Conservation (phyloP, 805 yeast genomes). For the Citeromyces matritensis region DNA sequence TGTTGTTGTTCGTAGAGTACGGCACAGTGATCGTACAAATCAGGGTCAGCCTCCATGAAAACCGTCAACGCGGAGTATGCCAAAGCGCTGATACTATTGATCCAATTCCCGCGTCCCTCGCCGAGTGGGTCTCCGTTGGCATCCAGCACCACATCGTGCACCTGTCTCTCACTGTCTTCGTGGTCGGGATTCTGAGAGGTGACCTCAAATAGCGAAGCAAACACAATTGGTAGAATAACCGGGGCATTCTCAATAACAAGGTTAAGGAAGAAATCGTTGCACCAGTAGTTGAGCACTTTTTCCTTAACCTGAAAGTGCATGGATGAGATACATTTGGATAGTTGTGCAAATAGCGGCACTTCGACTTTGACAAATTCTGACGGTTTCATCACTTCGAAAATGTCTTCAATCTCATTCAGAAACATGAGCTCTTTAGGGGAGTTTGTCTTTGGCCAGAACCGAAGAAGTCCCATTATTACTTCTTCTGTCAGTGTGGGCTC, state of each 20-base stretch:
- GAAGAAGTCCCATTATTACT: conserved; percentile 83
- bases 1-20: conserved; percentile 67
- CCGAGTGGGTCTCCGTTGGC: conserved; percentile 6
- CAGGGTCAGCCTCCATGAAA: conserved; percentile 86
- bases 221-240: conserved; percentile 81
- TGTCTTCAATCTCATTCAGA: conserved; percentile 90
- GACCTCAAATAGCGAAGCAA: conserved; percentile 78
- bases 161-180: conserved; percentile 3
- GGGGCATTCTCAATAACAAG: conserved; percentile 87
- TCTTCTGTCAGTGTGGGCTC: conserved; percentile 89
- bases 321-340: conserved; percentile 84
- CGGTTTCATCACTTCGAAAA: conserved; percentile 92
- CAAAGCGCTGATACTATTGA: conserved; percentile 80
- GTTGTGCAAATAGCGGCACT: conserved; percentile 85
- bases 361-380: conserved; percentile 82
- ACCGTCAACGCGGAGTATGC: conserved; percentile 85
- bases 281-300: conserved; percentile 87
- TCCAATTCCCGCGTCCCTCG: conserved; percentile 49
- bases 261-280: conserved; percentile 84
- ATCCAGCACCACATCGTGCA: conserved; percentile 4
- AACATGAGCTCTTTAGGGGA: conserved; percentile 95
- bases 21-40: conserved; percentile 86
- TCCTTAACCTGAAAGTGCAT: conserved; percentile 97
- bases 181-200: conserved; percentile 26
- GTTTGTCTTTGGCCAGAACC: conserved; percentile 95